Conservation (phyloP, 148 eudicot genomes). For the Chenopodium suecicum region DNA sequence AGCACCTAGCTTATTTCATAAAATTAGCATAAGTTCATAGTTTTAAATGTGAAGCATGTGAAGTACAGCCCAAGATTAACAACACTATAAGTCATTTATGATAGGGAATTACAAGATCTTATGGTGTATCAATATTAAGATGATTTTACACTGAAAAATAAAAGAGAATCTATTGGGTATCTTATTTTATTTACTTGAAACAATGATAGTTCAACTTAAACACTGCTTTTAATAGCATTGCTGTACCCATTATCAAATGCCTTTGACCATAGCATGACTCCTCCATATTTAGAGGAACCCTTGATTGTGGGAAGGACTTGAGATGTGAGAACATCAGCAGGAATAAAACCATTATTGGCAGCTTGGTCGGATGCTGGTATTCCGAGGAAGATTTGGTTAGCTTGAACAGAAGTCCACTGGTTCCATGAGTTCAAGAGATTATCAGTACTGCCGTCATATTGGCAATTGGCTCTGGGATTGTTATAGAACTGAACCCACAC, state of each 20-base stretch:
- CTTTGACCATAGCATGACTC: constrained; percentile 40
- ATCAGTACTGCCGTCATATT: constrained; percentile 19
- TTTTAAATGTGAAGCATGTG: not conserved
- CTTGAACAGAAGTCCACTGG: constrained; percentile 26
- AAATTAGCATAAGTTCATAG: not conserved
- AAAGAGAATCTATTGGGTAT: not conserved
- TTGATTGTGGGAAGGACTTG: constrained; percentile 32
- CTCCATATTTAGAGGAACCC: constrained; percentile 35
- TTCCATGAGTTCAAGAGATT: constrained; percentile 21
- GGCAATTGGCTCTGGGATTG: constrained; percentile 27
- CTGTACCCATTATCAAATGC: constrained; percentile 22
- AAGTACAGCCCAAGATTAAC: not conserved
- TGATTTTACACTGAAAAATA: too few relatives aligned
- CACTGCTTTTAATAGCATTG: constrained; percentile 9
- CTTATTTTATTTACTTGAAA: not conserved
- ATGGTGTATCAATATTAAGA: not conserved
- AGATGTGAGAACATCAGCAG: constrained; percentile 26
- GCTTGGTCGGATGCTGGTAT: constrained; percentile 35
- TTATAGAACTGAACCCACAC: constrained; percentile 48
- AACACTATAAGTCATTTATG: not conserved
- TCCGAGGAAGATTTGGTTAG: constrained; percentile 31
- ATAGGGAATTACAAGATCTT: not conserved
- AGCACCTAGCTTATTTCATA: not conserved
- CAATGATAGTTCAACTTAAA: not conserved
- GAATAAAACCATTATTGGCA: constrained; percentile 35